A percentile compares a stretch with the other conserved stretches of the same genome.
phyloP scores from a whole-genome alignment of 352 stramenopile genomes.

The Globisporangium iwayamae region DNA sequence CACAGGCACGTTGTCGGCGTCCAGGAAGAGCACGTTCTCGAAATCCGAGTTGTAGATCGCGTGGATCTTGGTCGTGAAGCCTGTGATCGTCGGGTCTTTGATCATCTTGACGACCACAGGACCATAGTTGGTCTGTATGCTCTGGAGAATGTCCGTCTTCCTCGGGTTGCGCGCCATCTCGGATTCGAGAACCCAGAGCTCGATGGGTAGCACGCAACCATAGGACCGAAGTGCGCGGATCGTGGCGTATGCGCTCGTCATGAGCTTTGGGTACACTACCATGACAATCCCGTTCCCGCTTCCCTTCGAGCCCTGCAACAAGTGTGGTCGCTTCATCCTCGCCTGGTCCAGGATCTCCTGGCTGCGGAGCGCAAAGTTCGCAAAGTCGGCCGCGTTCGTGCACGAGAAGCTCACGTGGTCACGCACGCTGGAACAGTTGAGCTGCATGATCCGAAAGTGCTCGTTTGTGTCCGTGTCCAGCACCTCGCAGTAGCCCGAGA shows the following conservation, averaged over 20 bases:
- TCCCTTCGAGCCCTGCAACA: slow-evolving; percentile 28
- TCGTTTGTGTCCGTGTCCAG: slow-evolving; percentile 48
- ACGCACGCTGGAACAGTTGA: slow-evolving; percentile 53
- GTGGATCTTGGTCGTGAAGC: slow-evolving; percentile 70
- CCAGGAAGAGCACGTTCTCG: slow-evolving; percentile 70
- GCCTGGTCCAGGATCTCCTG: slow-evolving; percentile 30
- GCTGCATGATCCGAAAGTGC: slow-evolving; percentile 69
- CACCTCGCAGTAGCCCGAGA: slow-evolving; percentile 68
- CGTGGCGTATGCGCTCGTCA: slow-evolving; percentile 66
- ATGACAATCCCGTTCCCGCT: slow-evolving; percentile 58
- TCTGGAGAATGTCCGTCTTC: slow-evolving; percentile 22
- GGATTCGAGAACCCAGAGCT: slow-evolving; percentile 61
- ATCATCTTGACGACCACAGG: slow-evolving; percentile 49
- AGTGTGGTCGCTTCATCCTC: slow-evolving; percentile 7
- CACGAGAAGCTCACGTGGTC: slow-evolving; percentile 53
- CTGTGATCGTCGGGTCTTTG: slow-evolving; percentile 33
- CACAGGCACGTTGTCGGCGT: slow-evolving; percentile 65
- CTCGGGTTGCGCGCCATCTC: slow-evolving; percentile 32
- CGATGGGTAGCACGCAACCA: slow-evolving; percentile 60
- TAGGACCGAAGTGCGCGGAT: slow-evolving; percentile 43
- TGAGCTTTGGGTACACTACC: slow-evolving; percentile 64
- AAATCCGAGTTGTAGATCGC: slow-evolving; percentile 63
- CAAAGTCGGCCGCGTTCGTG: slow-evolving; percentile 50
- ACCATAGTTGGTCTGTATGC: slow-evolving; percentile 31
- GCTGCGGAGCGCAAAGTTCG: slow-evolving; percentile 49